Evolutionary conservation across 73 alveolate genomes (phyloP), one percentile per base, ranked within the genome.

Genomic region (Uronychia setigera): DNA sequence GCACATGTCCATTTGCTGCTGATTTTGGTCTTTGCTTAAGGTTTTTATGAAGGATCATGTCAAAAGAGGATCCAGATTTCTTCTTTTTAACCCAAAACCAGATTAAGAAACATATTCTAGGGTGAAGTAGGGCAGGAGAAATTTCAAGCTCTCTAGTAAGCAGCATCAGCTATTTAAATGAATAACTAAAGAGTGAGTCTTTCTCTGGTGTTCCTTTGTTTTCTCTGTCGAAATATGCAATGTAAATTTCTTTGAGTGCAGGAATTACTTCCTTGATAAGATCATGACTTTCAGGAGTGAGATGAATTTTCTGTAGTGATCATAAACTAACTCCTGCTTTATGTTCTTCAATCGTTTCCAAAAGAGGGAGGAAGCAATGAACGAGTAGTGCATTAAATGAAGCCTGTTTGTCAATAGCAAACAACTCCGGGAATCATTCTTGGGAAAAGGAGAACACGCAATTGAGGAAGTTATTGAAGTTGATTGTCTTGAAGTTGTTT

Each of bases 121-220:
- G 33, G 32, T 85, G 91, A 19, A 85, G 59, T 0, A 85, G 57
- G 35, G 58, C 76, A 26, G 91, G 91, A 9, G 79, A 9, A 11
- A 85, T 34, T 32, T 85, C 91, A 57, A 85, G 77, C 46, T 85
- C 91, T 30, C 86, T 76, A 1, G 77, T 32, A 30, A 85, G 77
- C 29, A 5, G 58, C 91, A 85, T 85, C 29, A 85, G 74, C 26
- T 83, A 77, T 59, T 78, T 77, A 29, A 85, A 32, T n/a, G 86
- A 77, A 11, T 67, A 34, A 57, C 77, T 85, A 14, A 34, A 31
- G 26, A 77, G 81, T 35, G 76, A 81, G 33, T 85, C 74, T 13
- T 31, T n/a, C 29, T 30, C 58, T 30, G 33, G 34, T 76, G 34
- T 26, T 76, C 82, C 35, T 85, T 77, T 85, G 28, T 35, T 57